phyloP scores from a whole-genome alignment of 108 stramenopile genomes.

The Epipyxis sp. region DNA sequence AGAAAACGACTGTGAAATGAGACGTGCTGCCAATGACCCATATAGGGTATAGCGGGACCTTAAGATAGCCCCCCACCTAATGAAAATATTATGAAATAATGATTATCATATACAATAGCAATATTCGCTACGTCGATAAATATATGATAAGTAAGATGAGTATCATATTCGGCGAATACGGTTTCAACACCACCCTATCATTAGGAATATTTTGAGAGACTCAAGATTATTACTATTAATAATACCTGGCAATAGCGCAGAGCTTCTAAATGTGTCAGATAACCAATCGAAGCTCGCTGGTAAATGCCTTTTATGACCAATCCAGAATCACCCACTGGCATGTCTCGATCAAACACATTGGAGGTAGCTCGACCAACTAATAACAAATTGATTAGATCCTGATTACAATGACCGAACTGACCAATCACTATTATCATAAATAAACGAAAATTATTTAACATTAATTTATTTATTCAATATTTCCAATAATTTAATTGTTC shows the following conservation, averaged over 20 bases:
- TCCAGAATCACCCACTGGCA: neutral
- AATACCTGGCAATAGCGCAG: too few relatives aligned
- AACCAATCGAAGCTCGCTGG: neutral
- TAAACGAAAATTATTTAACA: slow-evolving; percentile 2
- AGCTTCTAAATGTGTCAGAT: neutral
- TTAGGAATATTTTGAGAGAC: too few relatives aligned
- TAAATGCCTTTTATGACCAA: neutral
- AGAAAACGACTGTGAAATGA: slow-evolving; percentile 10
- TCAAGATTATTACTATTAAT: too few relatives aligned
- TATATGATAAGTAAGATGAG: too few relatives aligned
- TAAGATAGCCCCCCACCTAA: neutral
- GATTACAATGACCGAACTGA: slow-evolving; percentile 19
- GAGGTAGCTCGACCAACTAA: neutral
- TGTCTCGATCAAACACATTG: neutral
- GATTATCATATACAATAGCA: too few relatives aligned
- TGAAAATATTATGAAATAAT: too few relatives aligned
- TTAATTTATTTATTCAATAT: too few relatives aligned
- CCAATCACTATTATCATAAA: slow-evolving; percentile 16
- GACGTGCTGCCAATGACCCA: slow-evolving; percentile 20
- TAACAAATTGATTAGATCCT: slow-evolving; percentile 3
- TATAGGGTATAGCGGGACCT: neutral
- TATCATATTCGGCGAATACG: too few relatives aligned
- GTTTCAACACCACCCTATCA: too few relatives aligned
- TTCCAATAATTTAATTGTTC: slow-evolving; percentile 7
- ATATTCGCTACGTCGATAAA: too few relatives aligned